These are phyloP conservation scores for Malus hybrid DNA, from an alignment of 331 rosid genomes.

Conservation along the genomic window DNA sequence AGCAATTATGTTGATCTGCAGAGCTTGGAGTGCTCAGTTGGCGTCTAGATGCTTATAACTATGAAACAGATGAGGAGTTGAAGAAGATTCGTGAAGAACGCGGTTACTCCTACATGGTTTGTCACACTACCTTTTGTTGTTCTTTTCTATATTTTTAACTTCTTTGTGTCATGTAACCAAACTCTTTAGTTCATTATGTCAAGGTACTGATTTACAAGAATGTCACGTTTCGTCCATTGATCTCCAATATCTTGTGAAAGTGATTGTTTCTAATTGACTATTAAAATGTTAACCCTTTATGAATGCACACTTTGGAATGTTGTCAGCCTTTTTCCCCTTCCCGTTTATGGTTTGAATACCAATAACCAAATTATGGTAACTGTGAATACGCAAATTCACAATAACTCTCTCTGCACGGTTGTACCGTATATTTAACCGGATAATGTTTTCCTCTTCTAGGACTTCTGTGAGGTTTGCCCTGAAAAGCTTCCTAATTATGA, in stretches of 20 bases:
- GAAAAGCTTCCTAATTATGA: conserved; percentile 93
- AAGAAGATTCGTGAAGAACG: conserved; percentile 87
- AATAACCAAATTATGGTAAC: neutral
- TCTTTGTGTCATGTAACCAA: neutral
- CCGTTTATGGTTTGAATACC: neutral
- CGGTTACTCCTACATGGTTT: conserved; percentile 80
- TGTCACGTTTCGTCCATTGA: neutral
- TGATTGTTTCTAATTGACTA: neutral
- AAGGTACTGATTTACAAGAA: neutral
- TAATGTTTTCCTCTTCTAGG: conserved; percentile 37
- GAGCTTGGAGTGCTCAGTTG: conserved; percentile 99
- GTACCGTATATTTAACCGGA: conserved; percentile 7
- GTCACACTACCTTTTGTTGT: conserved; percentile 3
- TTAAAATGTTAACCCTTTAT: neutral
- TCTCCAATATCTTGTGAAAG: neutral
- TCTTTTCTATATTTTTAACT: neutral
- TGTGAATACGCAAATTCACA: neutral
- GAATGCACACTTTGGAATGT: neutral
- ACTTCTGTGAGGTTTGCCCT: conserved; percentile 87
- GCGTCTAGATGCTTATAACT: conserved; percentile 73
- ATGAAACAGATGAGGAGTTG: conserved; percentile 75
- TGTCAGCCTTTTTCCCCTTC: neutral
- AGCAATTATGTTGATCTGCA: conserved; percentile 22
- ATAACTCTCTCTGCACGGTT: conserved; percentile 6
- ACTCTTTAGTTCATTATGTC: neutral